Percentiles rank a stretch among this genome's conserved stretches.
These are phyloP conservation scores for Vitis hybrid DNA, from an alignment of 177 flowering plant genomes.

Conservation along the genomic window DNA sequence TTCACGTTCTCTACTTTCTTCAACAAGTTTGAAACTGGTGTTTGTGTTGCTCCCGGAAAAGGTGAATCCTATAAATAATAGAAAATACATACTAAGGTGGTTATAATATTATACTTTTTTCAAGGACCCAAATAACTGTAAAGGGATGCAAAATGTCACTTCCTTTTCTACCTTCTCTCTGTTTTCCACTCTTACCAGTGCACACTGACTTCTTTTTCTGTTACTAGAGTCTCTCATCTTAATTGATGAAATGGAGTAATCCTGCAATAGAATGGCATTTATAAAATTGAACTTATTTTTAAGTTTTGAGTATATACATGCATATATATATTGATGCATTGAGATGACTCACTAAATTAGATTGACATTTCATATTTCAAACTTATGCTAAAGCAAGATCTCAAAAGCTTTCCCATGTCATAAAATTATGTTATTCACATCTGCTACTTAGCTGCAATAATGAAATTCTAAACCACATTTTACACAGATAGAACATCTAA, in stretches of 20 bases:
- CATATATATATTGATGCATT: background rate
- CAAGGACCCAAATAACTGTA: background rate
- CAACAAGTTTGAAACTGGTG: conserved; percentile 64
- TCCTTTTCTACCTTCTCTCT: conserved; percentile 39
- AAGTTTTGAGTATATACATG: background rate
- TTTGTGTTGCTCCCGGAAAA: conserved; percentile 36
- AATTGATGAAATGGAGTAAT: conserved; percentile 56
- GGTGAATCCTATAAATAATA: conserved; percentile 47
- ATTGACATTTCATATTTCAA: background rate
- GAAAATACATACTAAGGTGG: conserved; percentile 2
- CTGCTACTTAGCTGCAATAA: background rate
- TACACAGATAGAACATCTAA: no score
- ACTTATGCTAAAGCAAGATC: background rate
- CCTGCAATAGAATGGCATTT: conserved; percentile 34
- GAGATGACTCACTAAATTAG: background rate
- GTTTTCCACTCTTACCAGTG: conserved; percentile 25
- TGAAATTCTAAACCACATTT: no score
- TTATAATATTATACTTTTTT: background rate
- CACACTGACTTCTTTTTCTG: conserved; percentile 38
- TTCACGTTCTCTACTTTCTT: conserved; percentile 60
- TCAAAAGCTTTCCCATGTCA: background rate
- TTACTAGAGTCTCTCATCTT: conserved; percentile 52
- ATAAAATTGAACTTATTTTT: background rate
- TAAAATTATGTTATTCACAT: conserved; percentile 2
- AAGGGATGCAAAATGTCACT: conserved; percentile 3